Evolutionary conservation across 148 eudicot species (phyloP).

Genomic region (Rhododendron mucronatum): DNA sequence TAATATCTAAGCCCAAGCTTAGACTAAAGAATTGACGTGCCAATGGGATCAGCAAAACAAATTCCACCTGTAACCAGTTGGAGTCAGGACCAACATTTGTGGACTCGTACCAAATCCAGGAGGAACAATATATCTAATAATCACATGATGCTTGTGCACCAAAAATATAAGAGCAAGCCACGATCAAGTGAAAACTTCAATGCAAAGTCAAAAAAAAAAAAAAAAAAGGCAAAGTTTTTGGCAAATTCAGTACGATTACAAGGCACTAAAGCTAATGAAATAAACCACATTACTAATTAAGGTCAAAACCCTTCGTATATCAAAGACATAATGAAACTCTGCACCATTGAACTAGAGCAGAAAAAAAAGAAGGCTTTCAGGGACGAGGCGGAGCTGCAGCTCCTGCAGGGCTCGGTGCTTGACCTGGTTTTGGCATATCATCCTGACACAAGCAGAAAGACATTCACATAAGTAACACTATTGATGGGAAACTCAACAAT

Average conservation of each 20-base stretch:
- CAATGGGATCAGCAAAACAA: neutral
- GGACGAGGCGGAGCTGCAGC: constrained; percentile 14
- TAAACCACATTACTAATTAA: neutral
- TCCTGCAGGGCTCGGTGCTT: constrained; percentile 22
- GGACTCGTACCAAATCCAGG: no score
- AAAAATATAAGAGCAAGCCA: neutral
- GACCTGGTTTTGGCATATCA: constrained; percentile 17
- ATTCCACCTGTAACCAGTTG: neutral
- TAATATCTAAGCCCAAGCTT: no score
- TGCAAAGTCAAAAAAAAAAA: neutral
- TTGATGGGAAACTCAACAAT: neutral
- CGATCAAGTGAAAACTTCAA: neutral
- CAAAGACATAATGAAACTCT: neutral
- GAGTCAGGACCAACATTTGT: neutral
- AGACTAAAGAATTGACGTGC: neutral
- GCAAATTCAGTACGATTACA: neutral
- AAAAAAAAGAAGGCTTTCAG: constrained; percentile 2
- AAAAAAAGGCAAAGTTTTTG: neutral
- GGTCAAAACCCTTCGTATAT: constrained; percentile 4
- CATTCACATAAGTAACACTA: neutral
- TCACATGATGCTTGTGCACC: neutral
- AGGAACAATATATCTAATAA: neutral
- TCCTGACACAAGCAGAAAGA: constrained; percentile 9
- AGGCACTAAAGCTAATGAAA: neutral
- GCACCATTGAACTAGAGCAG: neutral